Conservation (phyloP, 805 yeast genomes). For the Yarrowia deformans region DNA sequence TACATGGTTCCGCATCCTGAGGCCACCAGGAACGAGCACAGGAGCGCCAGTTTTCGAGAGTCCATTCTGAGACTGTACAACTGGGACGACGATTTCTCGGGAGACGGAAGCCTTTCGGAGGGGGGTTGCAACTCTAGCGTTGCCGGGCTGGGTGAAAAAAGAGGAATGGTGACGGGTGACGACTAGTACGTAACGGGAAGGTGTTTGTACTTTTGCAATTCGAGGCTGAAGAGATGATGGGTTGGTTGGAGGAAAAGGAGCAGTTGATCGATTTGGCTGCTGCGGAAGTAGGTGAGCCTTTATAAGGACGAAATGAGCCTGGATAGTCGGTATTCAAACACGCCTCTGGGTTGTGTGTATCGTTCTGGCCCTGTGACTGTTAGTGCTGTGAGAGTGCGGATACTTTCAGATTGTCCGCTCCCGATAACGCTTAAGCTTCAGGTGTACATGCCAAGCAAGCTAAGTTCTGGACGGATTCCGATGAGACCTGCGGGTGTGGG, state of each 20-base stretch:
- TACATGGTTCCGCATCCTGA: conserved; percentile 66
- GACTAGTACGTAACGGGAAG: neutral
- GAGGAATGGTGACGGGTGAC: neutral
- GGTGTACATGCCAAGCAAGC: conserved; percentile 21
- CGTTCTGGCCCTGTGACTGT: neutral
- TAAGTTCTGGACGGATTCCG: neutral
- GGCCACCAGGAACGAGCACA: conserved; percentile 42
- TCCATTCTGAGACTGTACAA: conserved; percentile 17
- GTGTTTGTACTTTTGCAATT: neutral
- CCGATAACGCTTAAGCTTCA: conserved; percentile 18
- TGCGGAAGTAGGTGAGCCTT: too few species aligned
- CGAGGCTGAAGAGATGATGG: neutral
- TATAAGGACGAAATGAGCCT: too few species aligned
- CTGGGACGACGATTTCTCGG: neutral
- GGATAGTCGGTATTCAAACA: too few species aligned
- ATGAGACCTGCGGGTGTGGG: neutral
- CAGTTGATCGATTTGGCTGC: too few species aligned
- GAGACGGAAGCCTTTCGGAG: neutral
- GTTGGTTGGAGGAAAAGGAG: too few species aligned
- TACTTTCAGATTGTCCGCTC: neutral
- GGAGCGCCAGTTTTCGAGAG: conserved; percentile 38
- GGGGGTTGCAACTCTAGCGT: conserved; percentile 33
- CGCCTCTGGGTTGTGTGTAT: too few species aligned
- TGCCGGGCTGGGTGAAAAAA: conserved; percentile 4
- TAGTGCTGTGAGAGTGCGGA: neutral